Evolutionary conservation across 2,329 filamentous ascomycete species (phyloP).

Genomic region (Penicillium griseofulvum): DNA sequence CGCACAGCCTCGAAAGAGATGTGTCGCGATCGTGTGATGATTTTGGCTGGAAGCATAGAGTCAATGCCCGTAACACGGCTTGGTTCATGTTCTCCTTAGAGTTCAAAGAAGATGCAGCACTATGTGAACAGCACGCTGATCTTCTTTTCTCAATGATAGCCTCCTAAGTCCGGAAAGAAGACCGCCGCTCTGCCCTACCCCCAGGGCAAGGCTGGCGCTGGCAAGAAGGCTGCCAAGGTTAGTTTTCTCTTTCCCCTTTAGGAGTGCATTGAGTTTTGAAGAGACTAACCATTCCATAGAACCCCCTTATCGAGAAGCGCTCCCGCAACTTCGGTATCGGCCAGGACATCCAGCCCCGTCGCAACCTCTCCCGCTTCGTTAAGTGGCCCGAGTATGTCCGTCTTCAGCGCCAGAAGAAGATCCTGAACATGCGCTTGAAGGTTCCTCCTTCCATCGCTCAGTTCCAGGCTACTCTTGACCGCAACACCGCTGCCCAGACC

Average conservation of each 20-base stretch:
- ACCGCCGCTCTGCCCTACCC: constrained; percentile 95
- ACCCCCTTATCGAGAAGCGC: constrained; percentile 98
- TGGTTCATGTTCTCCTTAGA: constrained; percentile 71
- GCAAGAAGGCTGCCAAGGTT: constrained; percentile 97
- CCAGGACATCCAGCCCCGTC: constrained; percentile 95
- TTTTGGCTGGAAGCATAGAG: constrained; percentile 54
- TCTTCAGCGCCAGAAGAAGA: constrained; percentile 92
- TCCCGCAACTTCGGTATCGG: constrained; percentile 97
- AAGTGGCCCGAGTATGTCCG: constrained; percentile 99
- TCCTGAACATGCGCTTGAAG: constrained; percentile 97
- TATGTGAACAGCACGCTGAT: constrained; percentile 80
- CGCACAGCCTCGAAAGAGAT: constrained; percentile 31
- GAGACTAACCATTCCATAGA: constrained; percentile 55
- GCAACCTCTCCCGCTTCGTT: constrained; percentile 97
- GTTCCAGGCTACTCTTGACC: constrained; percentile 96
- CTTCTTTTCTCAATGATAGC: constrained; percentile 99
- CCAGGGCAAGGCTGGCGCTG: constrained; percentile 78
- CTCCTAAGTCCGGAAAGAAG: constrained; percentile 97
- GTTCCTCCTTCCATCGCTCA: constrained; percentile 95
- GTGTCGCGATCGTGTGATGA: constrained; percentile 40
- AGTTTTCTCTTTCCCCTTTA: constrained; percentile 42
- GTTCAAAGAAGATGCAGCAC: constrained; percentile 75
- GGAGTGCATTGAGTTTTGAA: constrained; percentile 4
- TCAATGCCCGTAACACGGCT: constrained; percentile 52
- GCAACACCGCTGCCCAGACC: constrained; percentile 91